Evolutionary conservation across 2,329 filamentous ascomycete species (phyloP).

Genomic region (Tolypocladium inflatum): DNA sequence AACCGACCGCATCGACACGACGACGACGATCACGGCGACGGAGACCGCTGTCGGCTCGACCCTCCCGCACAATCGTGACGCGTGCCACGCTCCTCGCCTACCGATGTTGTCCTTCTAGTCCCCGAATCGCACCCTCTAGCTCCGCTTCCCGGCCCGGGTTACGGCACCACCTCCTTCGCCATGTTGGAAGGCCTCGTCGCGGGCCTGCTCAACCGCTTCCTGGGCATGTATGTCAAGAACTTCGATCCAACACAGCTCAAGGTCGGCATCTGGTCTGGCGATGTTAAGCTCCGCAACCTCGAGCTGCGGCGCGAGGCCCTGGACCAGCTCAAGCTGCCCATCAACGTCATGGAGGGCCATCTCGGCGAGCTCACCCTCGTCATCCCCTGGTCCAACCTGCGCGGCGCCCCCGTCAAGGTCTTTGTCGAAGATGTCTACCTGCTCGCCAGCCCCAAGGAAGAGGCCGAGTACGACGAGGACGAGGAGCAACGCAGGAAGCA

Average conservation of each 20-base stretch:
- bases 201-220: conserved; percentile 93
- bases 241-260: conserved; percentile 97
- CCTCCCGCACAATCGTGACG: background rate
- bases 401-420: conserved; percentile 88
- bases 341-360: conserved; percentile 95
- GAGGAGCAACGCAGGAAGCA: conserved; percentile 84
- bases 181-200: conserved; percentile 98
- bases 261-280: conserved; percentile 97
- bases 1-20: background rate
- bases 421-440: conserved; percentile 96
- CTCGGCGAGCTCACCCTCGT: conserved; percentile 83
- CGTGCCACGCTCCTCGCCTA: conserved; percentile 1
- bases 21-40: background rate
- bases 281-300: conserved; percentile 89
- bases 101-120: conserved; percentile 10
- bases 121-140: conserved; percentile 2
- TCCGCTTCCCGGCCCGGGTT: conserved; percentile 52
- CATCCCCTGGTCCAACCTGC: conserved; percentile 95
- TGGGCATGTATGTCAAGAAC: conserved; percentile 99
- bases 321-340: conserved; percentile 89
- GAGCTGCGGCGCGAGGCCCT: conserved; percentile 90
- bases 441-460: conserved; percentile 88
- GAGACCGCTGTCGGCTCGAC: background rate
- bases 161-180: conserved; percentile 51
- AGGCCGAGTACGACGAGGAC: conserved; percentile 84